These are phyloP conservation scores for Ephemerocybe angulata DNA, from an alignment of 768 basidiomycete genomes.

Conservation along the genomic window DNA sequence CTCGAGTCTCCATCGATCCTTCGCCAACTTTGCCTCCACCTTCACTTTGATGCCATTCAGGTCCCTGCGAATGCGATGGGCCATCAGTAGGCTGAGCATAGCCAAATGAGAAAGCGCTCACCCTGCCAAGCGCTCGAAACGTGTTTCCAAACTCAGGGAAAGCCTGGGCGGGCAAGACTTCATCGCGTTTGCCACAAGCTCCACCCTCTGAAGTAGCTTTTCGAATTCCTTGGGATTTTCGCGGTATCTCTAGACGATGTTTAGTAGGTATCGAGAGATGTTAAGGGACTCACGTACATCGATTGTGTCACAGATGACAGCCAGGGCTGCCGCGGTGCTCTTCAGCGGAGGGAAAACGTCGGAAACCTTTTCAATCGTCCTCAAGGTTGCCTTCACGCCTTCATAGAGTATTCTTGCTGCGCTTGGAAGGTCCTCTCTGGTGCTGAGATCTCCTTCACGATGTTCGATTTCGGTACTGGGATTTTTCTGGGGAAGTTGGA, in stretches of 20 bases:
- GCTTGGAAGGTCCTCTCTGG: too few relatives aligned
- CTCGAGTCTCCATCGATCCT: not conserved
- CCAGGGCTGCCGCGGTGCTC: not conserved
- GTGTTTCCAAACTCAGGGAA: not conserved
- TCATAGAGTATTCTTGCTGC: too few relatives aligned
- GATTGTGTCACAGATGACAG: not conserved
- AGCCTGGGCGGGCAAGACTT: not conserved
- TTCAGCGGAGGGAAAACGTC: not conserved
- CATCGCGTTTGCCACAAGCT: not conserved
- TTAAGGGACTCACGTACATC: not conserved
- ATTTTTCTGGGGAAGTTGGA: too few relatives aligned
- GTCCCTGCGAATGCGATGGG: not conserved
- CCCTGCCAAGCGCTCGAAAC: not conserved
- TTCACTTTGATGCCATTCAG: not conserved
- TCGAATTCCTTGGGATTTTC: constrained; percentile 34
- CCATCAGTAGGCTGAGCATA: not conserved
- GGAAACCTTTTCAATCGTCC: not conserved
- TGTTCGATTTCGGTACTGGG: too few relatives aligned
- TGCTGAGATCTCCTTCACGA: too few relatives aligned
- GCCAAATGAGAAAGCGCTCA: not conserved
- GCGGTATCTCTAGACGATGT: not conserved
- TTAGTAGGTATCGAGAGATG: not conserved
- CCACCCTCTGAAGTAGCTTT: not conserved
- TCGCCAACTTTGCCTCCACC: not conserved
- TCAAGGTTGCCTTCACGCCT: not conserved